A percentile compares a stretch with the other conserved stretches of the same genome.
Conservation (phyloP, 179 eudicot species). For the Spinacia oleracea region DNA sequence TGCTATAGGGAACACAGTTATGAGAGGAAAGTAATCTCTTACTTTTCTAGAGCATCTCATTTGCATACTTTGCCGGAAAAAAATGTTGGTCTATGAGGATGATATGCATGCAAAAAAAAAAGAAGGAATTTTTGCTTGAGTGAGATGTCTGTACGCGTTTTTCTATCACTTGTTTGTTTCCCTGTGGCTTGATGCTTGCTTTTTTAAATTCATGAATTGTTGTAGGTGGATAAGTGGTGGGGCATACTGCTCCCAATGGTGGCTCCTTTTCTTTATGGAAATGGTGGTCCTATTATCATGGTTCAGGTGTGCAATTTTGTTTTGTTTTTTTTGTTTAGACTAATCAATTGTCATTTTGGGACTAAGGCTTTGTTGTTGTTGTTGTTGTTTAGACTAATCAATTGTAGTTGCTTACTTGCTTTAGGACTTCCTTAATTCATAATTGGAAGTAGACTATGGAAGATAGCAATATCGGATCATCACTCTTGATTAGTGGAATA, state of each 20-base stretch:
- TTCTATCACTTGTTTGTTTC: background rate
- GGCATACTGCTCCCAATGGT: conserved; percentile 68
- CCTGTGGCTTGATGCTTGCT: conserved; percentile 17
- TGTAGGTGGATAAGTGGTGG: conserved; percentile 93
- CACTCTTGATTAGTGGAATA: background rate
- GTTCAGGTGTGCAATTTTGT: conserved; percentile 62
- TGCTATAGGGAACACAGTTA: background rate
- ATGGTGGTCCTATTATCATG: conserved; percentile 94
- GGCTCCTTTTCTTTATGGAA: conserved; percentile 69
- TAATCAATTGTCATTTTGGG: no score
- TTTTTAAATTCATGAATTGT: conserved; percentile 21
- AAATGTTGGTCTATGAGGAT: conserved; percentile 4
- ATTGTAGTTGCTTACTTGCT: background rate
- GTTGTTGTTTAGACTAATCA: background rate
- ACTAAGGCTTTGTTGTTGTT: no score
- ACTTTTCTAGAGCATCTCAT: background rate
- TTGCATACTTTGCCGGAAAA: background rate
- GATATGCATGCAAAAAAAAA: background rate
- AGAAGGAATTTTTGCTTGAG: background rate
- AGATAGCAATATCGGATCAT: background rate
- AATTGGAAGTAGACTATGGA: background rate
- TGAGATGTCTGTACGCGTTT: conserved; percentile 2
- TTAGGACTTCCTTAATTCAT: background rate
- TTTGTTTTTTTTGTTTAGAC: conserved; percentile 5
- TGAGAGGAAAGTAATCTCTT: background rate